phyloP scores from a whole-genome alignment of 2,329 filamentous ascomycete genomes.

The Pseudogymnoascus sp. region DNA sequence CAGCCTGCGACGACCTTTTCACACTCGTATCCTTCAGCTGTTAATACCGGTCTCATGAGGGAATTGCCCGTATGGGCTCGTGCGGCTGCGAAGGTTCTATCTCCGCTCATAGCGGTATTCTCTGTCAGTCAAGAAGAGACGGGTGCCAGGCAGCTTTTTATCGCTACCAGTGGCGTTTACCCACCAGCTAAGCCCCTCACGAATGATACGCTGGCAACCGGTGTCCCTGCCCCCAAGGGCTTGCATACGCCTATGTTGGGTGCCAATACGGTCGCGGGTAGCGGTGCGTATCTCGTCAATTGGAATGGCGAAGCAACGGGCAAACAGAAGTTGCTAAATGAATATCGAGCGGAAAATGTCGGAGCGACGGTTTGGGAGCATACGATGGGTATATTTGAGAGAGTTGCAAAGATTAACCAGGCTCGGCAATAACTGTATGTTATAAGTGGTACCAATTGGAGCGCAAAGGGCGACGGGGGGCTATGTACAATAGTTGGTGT shows the following conservation, averaged over 20 bases:
- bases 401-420: constrained; percentile 21
- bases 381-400: constrained; percentile 22
- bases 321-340: constrained; percentile 15
- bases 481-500: too few species aligned
- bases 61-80: constrained; percentile 18
- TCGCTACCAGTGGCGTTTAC: constrained; percentile 25
- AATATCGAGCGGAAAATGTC: constrained; percentile 19
- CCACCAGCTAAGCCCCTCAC: constrained; percentile 18
- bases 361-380: constrained; percentile 23
- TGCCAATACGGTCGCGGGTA: constrained; percentile 15
- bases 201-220: constrained; percentile 12
- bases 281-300: constrained; percentile 21
- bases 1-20: constrained; percentile 42
- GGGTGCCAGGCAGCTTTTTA: constrained; percentile 23
- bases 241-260: neutral
- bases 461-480: too few species aligned
- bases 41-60: constrained; percentile 38
- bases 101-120: constrained; percentile 16
- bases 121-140: constrained; percentile 20
- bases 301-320: constrained; percentile 20
- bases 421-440: neutral
- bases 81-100: constrained; percentile 13
- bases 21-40: constrained; percentile 41
- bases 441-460: too few species aligned
- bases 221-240: constrained; percentile 16